Conservation (phyloP, 805 yeast species). For the Ogataea siamensis region DNA sequence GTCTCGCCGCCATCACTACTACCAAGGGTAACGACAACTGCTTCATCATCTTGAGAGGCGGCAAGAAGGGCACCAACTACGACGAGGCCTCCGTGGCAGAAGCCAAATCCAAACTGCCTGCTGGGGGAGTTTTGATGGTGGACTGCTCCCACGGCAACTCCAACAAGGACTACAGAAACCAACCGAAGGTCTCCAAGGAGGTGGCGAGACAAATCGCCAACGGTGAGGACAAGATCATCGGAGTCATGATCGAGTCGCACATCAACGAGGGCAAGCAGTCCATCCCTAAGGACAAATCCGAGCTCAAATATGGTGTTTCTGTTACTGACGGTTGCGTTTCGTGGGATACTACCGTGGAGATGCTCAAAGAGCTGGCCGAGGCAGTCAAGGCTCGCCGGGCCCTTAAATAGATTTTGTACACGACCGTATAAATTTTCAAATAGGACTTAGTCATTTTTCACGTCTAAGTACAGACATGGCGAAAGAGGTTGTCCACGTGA, state of each 20-base stretch:
- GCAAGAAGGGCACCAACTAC: constrained; percentile 90
- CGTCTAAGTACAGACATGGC: constrained; percentile 9
- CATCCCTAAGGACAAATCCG: constrained; percentile 59
- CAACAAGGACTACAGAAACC: constrained; percentile 88
- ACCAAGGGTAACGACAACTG: constrained; percentile 95
- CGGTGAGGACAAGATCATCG: constrained; percentile 81
- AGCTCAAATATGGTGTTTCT: constrained; percentile 87
- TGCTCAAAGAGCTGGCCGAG: constrained; percentile 73
- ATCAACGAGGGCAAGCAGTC: constrained; percentile 89
- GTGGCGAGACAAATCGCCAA: constrained; percentile 78
- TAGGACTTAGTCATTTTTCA: constrained; percentile 3
- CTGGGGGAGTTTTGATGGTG: constrained; percentile 69
- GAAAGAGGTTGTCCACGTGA: constrained; percentile 54
- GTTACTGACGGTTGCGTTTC: constrained; percentile 96
- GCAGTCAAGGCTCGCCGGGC: constrained; percentile 84
- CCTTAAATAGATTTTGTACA: constrained; percentile 12
- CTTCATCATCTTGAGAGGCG: constrained; percentile 94
- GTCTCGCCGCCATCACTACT: constrained; percentile 93
- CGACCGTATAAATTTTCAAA: constrained; percentile 9
- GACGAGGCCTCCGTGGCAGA: constrained; percentile 74
- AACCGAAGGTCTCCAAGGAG: constrained; percentile 83
- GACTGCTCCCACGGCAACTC: constrained; percentile 99
- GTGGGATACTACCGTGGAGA: constrained; percentile 83
- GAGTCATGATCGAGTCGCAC: constrained; percentile 94
- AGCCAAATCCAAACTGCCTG: constrained; percentile 60